phyloP scores from a whole-genome alignment of 306 rosid species.

The Castanea sativa region DNA sequence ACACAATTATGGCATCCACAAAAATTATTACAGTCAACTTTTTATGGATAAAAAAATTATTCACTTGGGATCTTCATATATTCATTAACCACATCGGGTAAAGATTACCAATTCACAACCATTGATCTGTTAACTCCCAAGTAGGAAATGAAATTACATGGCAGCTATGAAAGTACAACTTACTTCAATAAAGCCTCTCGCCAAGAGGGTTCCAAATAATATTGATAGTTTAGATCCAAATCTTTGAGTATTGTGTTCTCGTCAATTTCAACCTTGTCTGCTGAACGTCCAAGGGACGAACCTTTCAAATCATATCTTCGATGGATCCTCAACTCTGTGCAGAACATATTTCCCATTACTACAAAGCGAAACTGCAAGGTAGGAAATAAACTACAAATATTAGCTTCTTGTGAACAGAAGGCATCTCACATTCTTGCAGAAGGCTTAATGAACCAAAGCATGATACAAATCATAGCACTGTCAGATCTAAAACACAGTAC shows the following conservation, averaged over 20 bases:
- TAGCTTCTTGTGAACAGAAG: constrained; percentile 24
- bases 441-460: constrained; percentile 16
- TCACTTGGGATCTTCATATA: not conserved
- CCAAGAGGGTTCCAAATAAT: constrained; percentile 97
- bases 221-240: constrained; percentile 83
- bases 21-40: not conserved
- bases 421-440: constrained; percentile 22
- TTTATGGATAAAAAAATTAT: not conserved
- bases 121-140: constrained; percentile 11
- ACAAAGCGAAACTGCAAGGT: constrained; percentile 92
- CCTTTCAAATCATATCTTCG: constrained; percentile 94
- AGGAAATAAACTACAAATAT: constrained; percentile 19
- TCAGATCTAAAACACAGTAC: constrained; percentile 3
- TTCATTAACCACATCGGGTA: not conserved
- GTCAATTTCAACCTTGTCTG: constrained; percentile 96
- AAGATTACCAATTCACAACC: constrained; percentile 11
- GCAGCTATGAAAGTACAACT: constrained; percentile 28
- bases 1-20: constrained; percentile 6
- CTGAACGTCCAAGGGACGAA: constrained; percentile 93
- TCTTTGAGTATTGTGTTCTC: constrained; percentile 96
- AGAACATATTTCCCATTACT: constrained; percentile 99
- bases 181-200: constrained; percentile 76
- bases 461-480: constrained; percentile 3
- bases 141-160: not conserved
- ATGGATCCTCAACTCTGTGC: constrained; percentile 97